phyloP scores from a whole-genome alignment of 108 stramenopile species.

The Mediolabrus comicus region DNA sequence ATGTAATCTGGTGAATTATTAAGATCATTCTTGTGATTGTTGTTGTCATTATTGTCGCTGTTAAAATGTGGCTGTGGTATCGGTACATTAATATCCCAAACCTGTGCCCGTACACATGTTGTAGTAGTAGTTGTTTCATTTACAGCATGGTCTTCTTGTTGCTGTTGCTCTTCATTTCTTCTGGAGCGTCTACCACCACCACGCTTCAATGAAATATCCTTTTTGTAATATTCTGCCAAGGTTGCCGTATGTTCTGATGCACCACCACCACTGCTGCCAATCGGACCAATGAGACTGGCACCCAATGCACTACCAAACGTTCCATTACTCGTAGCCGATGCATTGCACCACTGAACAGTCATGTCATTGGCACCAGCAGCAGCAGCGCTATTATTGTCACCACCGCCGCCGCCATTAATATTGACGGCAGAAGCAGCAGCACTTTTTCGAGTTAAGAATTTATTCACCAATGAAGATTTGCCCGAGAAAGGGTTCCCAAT shows the following conservation, averaged over 20 bases:
- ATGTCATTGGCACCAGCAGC: too few relatives aligned
- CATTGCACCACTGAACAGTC: not conserved
- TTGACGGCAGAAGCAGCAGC: not conserved
- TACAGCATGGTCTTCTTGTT: not conserved
- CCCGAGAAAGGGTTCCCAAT: conserved; percentile 10
- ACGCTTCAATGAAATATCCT: conserved; percentile 7
- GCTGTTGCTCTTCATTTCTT: not conserved
- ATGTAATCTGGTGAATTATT: not conserved
- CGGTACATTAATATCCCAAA: conserved; percentile 35
- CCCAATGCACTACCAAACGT: not conserved
- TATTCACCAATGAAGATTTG: conserved; percentile 20
- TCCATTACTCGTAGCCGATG: not conserved
- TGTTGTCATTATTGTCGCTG: not conserved
- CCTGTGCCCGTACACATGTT: conserved; percentile 18
- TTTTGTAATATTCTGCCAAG: conserved; percentile 28
- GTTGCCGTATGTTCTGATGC: conserved; percentile 15
- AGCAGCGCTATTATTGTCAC: not conserved
- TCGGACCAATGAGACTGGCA: not conserved
- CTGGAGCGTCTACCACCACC: too few relatives aligned
- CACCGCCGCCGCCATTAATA: not conserved
- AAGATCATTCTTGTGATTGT: not conserved
- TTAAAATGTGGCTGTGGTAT: not conserved
- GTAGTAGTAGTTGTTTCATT: not conserved
- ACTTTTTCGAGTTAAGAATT: conserved; percentile 11
- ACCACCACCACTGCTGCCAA: not conserved